Evolutionary conservation across 345 rosid species (phyloP).

Genomic region (Jatropha curcas): DNA sequence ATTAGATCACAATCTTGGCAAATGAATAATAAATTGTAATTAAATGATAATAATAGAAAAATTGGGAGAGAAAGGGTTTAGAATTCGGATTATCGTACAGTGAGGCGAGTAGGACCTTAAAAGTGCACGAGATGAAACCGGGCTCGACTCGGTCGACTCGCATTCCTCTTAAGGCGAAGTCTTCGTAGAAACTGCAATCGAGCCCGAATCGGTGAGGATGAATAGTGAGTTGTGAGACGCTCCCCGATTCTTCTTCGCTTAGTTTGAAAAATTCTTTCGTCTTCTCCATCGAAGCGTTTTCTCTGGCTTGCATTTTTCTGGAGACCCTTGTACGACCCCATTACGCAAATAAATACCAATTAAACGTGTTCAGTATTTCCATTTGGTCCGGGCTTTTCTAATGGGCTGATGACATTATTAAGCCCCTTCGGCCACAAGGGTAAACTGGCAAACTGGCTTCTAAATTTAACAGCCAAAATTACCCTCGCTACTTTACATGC

Average conservation of each 20-base stretch:
- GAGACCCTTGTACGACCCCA: too few relatives aligned
- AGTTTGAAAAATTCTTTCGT: constrained; percentile 45
- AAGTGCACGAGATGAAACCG: constrained; percentile 64
- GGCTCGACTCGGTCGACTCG: constrained; percentile 75
- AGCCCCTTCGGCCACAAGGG: too few relatives aligned
- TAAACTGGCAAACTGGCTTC: too few relatives aligned
- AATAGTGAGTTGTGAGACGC: constrained; percentile 45
- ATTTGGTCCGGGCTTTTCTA: too few relatives aligned
- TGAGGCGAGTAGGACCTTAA: constrained; percentile 83
- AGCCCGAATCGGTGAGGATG: constrained; percentile 40
- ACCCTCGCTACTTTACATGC: too few relatives aligned
- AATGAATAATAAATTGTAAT: background rate
- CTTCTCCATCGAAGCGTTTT: constrained; percentile 49
- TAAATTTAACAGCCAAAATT: too few relatives aligned
- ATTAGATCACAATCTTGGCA: too few relatives aligned
- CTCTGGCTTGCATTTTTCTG: background rate
- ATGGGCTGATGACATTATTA: too few relatives aligned
- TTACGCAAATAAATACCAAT: too few relatives aligned
- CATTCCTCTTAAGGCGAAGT: constrained; percentile 64
- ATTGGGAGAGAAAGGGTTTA: background rate
- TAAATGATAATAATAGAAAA: background rate
- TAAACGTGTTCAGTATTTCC: too few relatives aligned
- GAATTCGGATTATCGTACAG: constrained; percentile 38
- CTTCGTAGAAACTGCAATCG: constrained; percentile 59
- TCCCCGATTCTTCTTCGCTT: constrained; percentile 45